Conservation (phyloP, 495 filamentous ascomycete genomes). For the Hypoxylon cercidicola region DNA sequence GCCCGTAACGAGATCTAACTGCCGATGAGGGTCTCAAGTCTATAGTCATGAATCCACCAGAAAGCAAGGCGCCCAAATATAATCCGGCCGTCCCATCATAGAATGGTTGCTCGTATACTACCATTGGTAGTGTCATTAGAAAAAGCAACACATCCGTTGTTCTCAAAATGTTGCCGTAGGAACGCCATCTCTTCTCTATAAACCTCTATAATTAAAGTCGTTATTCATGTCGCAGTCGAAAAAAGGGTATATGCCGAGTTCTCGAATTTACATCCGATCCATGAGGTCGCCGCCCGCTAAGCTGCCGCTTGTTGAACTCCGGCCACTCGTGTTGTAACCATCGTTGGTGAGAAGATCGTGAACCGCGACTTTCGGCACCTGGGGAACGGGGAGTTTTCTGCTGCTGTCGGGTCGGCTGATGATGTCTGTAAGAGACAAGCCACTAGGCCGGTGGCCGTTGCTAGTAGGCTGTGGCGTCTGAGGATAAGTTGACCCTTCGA, state of each 20-base stretch:
- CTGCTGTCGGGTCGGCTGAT: conserved; percentile 86
- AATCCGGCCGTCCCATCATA: conserved; percentile 25
- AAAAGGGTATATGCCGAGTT: conserved; percentile 11
- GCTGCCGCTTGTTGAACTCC: conserved; percentile 61
- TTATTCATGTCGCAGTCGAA: conserved; percentile 43
- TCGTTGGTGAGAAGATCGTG: conserved; percentile 79
- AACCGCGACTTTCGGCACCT: conserved; percentile 86
- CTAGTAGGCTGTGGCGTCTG: conserved; percentile 49
- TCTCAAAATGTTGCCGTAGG: conserved; percentile 30
- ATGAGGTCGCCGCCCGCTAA: conserved; percentile 56
- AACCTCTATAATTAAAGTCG: conserved; percentile 44
- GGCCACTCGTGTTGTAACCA: conserved; percentile 65
- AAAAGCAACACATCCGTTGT: conserved; percentile 24
- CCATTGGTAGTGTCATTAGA: conserved; percentile 39
- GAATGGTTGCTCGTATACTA: conserved; percentile 26
- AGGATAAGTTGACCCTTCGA: conserved; percentile 59
- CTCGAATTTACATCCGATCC: conserved; percentile 45
- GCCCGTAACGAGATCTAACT: conserved; percentile 46
- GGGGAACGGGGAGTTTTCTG: conserved; percentile 94
- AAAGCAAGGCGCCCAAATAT: conserved; percentile 34
- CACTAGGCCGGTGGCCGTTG: conserved; percentile 59
- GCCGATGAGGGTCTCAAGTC: conserved; percentile 47
- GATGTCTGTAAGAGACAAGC: conserved; percentile 89
- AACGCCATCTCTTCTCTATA: conserved; percentile 47
- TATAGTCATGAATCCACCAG: conserved; percentile 44